phyloP scores from a whole-genome alignment of 768 basidiomycete genomes.

The Solioccasus polychromus region DNA sequence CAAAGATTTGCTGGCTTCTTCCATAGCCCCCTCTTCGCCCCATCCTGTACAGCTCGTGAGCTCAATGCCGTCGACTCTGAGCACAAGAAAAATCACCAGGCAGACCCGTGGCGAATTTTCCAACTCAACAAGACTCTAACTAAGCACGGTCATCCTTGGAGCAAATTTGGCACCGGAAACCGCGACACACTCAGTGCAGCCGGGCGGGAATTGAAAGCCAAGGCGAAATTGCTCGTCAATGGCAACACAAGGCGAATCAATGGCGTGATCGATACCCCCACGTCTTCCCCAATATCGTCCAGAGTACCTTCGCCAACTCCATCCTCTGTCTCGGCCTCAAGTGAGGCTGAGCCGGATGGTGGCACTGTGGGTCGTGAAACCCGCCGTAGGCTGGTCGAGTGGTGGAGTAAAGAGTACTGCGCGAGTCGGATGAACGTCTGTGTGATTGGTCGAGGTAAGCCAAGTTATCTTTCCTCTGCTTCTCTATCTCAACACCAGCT shows the following conservation, averaged over 20 bases:
- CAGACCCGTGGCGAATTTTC: slow-evolving; percentile 90
- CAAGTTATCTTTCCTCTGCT: not conserved
- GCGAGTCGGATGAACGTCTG: slow-evolving; percentile 80
- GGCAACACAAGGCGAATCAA: slow-evolving; percentile 24
- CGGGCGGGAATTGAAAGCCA: slow-evolving; percentile 53
- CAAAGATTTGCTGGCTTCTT: slow-evolving; percentile 86
- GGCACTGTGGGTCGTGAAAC: slow-evolving; percentile 78
- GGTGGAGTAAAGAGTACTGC: slow-evolving; percentile 82
- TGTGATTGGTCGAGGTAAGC: slow-evolving; percentile 72
- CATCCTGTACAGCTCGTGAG: slow-evolving; percentile 84
- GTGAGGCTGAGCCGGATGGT: slow-evolving; percentile 69
- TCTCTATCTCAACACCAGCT: slow-evolving; percentile 1
- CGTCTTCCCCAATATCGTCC: slow-evolving; percentile 49
- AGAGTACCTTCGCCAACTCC: slow-evolving; percentile 58
- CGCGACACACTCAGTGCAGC: slow-evolving; percentile 66
- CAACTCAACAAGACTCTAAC: slow-evolving; percentile 89
- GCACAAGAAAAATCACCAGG: slow-evolving; percentile 93
- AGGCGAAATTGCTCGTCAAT: slow-evolving; percentile 38
- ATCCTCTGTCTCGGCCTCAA: slow-evolving; percentile 50
- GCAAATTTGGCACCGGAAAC: slow-evolving; percentile 90
- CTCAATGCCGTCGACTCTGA: slow-evolving; percentile 96
- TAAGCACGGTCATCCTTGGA: slow-evolving; percentile 77
- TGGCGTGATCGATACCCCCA: slow-evolving; percentile 18
- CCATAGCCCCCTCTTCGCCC: slow-evolving; percentile 84
- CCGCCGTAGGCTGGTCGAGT: slow-evolving; percentile 74